Evolutionary conservation across 2,329 filamentous ascomycete species (phyloP).

Genomic region (Corinectria fuckeliana): DNA sequence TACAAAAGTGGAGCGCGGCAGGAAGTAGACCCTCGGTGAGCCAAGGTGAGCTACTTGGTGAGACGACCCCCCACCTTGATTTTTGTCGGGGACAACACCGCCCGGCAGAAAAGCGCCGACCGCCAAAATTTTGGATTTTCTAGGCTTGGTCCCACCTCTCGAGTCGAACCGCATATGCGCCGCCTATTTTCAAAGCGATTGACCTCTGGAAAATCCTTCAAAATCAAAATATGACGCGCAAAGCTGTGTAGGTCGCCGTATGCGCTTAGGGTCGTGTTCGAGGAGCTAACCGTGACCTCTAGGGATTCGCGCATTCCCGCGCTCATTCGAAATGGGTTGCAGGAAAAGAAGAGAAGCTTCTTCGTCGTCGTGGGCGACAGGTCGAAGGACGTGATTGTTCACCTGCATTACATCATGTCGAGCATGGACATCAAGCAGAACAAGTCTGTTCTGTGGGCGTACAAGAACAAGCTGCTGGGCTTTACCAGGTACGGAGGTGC

Average conservation of each 20-base stretch:
- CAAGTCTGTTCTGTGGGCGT: conserved; percentile 97
- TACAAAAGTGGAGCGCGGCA: neutral
- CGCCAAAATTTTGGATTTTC: conserved; percentile 50
- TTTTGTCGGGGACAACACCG: conserved; percentile 39
- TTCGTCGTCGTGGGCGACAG: conserved; percentile 93
- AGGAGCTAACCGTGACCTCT: conserved; percentile 17
- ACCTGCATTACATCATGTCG: conserved; percentile 90
- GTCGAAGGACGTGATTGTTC: conserved; percentile 95
- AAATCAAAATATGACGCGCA: conserved; percentile 69
- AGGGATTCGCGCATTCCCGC: conserved; percentile 90
- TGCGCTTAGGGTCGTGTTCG: too few species aligned
- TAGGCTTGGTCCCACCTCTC: conserved; percentile 34
- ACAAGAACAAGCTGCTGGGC: conserved; percentile 95
- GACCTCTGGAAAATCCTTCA: conserved; percentile 33
- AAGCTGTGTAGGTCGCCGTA: conserved; percentile 54
- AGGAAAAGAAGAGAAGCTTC: conserved; percentile 97
- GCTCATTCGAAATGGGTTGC: conserved; percentile 88
- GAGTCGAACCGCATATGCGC: conserved; percentile 39
- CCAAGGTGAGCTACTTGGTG: neutral
- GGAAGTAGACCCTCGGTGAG: conserved; percentile 7
- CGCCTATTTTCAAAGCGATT: conserved; percentile 38
- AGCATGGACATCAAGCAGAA: conserved; percentile 85
- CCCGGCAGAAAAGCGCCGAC: conserved; percentile 48
- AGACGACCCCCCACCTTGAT: conserved; percentile 23
- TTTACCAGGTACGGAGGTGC: conserved; percentile 72